Evolutionary conservation across 2,329 filamentous ascomycete species (phyloP).

Genomic region (Phaeosphaeriaceae sp.): DNA sequence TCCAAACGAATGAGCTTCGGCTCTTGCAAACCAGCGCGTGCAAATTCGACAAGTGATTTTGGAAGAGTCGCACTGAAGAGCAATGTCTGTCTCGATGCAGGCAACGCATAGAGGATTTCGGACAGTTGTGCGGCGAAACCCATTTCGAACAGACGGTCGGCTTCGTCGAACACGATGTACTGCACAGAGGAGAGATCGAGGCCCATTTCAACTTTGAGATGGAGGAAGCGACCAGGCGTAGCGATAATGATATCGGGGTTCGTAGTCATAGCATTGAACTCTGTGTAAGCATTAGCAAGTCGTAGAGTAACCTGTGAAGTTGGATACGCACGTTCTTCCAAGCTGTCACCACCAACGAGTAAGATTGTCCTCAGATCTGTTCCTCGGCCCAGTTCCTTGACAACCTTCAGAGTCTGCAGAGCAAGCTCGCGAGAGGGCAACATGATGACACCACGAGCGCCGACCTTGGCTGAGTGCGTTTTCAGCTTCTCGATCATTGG

Average conservation of each 20-base stretch:
- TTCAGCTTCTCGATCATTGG: conserved; percentile 97
- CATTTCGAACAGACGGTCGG: conserved; percentile 97
- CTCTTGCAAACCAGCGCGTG: conserved; percentile 89
- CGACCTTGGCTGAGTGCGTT: conserved; percentile 84
- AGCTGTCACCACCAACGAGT: conserved; percentile 90
- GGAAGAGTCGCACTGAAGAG: conserved; percentile 96
- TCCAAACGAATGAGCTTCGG: conserved; percentile 89
- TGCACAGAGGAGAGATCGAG: conserved; percentile 88
- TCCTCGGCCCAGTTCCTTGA: conserved; percentile 89
- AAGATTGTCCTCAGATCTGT: conserved; percentile 91
- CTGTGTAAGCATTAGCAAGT: conserved; percentile 19
- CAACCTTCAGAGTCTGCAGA: conserved; percentile 92
- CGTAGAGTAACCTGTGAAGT: no score
- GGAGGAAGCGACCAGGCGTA: conserved; percentile 93
- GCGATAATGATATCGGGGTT: conserved; percentile 98
- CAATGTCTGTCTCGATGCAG: conserved; percentile 83
- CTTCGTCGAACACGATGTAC: conserved; percentile 98
- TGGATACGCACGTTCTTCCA: conserved; percentile 74
- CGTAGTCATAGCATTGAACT: conserved; percentile 88
- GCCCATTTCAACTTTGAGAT: conserved; percentile 96
- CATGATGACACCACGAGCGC: conserved; percentile 83
- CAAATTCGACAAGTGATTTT: conserved; percentile 94
- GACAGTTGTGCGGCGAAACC: conserved; percentile 92
- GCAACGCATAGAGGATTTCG: conserved; percentile 90
- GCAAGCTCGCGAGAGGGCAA: conserved; percentile 94